Evolutionary conservation across 768 basidiomycete species (phyloP).

Genomic region (Leccinellum albellum): DNA sequence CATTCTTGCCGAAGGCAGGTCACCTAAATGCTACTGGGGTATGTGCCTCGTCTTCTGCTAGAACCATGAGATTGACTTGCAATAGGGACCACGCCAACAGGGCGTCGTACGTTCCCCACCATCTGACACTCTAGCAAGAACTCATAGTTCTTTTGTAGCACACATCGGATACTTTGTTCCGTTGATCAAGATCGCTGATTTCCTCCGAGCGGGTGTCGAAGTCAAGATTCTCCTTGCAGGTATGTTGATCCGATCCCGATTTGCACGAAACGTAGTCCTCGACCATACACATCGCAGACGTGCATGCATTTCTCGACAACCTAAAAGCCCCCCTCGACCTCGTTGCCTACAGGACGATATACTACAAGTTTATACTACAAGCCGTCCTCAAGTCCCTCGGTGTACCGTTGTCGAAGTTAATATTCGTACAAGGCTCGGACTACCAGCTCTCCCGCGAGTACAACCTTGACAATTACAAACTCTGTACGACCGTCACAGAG

Average conservation of each 20-base stretch:
- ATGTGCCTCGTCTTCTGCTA: conserved; percentile 17
- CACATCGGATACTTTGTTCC: conserved; percentile 98
- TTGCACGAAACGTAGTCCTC: neutral
- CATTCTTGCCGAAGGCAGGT: conserved; percentile 70
- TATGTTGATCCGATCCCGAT: conserved; percentile 21
- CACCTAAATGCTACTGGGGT: conserved; percentile 93
- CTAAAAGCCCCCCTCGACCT: conserved; percentile 93
- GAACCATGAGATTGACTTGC: neutral
- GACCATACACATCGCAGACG: conserved; percentile 45
- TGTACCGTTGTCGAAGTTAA: conserved; percentile 81
- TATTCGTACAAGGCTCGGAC: conserved; percentile 84
- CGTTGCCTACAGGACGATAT: conserved; percentile 81
- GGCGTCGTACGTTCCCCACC: conserved; percentile 68
- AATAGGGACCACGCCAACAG: conserved; percentile 88
- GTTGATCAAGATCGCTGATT: conserved; percentile 93
- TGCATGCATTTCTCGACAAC: conserved; percentile 97
- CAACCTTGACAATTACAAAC: conserved; percentile 90
- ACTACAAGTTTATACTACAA: conserved; percentile 80
- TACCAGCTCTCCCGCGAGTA: conserved; percentile 92
- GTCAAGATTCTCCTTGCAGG: conserved; percentile 83
- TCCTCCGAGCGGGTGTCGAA: conserved; percentile 88
- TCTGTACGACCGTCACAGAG: conserved; percentile 88
- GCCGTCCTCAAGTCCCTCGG: conserved; percentile 86
- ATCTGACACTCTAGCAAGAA: neutral
- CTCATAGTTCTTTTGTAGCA: conserved; percentile 44